phyloP scores from a whole-genome alignment of 2,329 filamentous ascomycete species.

The Botryotinia globosa region DNA sequence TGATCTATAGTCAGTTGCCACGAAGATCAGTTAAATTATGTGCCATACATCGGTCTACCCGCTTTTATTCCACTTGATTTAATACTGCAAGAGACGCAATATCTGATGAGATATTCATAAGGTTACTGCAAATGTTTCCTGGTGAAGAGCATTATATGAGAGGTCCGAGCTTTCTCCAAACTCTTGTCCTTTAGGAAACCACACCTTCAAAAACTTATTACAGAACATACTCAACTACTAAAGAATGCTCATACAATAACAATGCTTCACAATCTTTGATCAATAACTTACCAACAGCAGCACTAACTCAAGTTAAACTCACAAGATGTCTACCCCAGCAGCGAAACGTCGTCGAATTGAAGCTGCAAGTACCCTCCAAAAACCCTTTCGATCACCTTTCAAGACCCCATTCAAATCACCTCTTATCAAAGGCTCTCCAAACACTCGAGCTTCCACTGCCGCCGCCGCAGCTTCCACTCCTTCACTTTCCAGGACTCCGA shows the following conservation, averaged over 20 bases:
- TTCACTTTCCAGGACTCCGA: constrained; percentile 10
- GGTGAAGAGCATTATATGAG: not conserved
- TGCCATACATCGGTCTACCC: not conserved
- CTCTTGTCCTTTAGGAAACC: not conserved
- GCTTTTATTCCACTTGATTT: too few relatives aligned
- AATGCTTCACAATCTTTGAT: constrained; percentile 30
- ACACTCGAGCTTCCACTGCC: constrained; percentile 23
- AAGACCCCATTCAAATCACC: constrained; percentile 44
- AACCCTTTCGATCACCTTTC: constrained; percentile 71
- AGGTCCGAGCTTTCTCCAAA: not conserved
- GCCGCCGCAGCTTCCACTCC: constrained; percentile 16
- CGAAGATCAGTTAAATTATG: not conserved
- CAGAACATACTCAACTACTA: not conserved
- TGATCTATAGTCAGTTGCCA: not conserved
- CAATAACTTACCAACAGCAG: constrained; percentile 31
- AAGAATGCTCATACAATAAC: not conserved
- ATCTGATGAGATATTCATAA: not conserved
- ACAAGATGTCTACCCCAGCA: constrained; percentile 48
- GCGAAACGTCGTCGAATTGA: constrained; percentile 64
- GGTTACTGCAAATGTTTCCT: not conserved
- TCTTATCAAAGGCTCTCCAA: constrained; percentile 21
- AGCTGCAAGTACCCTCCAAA: constrained; percentile 57
- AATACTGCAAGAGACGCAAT: not conserved
- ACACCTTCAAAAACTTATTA: not conserved
- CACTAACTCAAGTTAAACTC: constrained; percentile 29